Evolutionary conservation across 2,329 filamentous ascomycete species (phyloP).

Genomic region (Fusarium buharicum): DNA sequence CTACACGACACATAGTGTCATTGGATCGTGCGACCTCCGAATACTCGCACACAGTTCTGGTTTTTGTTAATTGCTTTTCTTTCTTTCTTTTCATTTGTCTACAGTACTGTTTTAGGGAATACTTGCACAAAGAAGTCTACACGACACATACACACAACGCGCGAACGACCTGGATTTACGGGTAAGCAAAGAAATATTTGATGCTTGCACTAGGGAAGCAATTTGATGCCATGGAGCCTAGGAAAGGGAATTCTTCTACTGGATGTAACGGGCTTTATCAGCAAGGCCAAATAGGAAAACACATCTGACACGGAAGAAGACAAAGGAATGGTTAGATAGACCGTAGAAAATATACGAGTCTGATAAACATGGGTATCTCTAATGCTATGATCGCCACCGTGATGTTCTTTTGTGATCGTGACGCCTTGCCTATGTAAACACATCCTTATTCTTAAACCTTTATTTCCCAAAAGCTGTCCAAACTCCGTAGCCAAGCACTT

Average conservation of each 20-base stretch:
- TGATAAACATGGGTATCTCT: slow-evolving; percentile 37
- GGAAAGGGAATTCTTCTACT: not conserved
- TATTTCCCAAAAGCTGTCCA: not conserved
- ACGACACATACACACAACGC: too few relatives aligned
- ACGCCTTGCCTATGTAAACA: slow-evolving; percentile 10
- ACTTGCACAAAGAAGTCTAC: not conserved
- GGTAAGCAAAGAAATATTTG: not conserved
- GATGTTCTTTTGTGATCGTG: slow-evolving; percentile 10
- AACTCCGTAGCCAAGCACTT: slow-evolving; percentile 2
- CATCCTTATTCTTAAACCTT: not conserved
- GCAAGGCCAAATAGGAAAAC: not conserved
- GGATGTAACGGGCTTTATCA: not conserved
- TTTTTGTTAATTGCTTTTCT: not conserved
- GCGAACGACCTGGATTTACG: not conserved
- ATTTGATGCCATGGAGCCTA: not conserved
- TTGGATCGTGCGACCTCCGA: not conserved
- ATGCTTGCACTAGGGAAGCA: not conserved
- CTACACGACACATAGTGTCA: not conserved
- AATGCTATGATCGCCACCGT: slow-evolving; percentile 26
- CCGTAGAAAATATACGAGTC: slow-evolving; percentile 6
- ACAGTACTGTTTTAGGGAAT: not conserved
- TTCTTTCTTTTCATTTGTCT: not conserved
- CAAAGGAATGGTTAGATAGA: not conserved
- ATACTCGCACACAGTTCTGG: not conserved
- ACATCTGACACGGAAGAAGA: not conserved